A percentile compares a stretch with the other conserved stretches of the same genome.
Conservation (phyloP, 345 rosid species). For the Clausena lansium region DNA sequence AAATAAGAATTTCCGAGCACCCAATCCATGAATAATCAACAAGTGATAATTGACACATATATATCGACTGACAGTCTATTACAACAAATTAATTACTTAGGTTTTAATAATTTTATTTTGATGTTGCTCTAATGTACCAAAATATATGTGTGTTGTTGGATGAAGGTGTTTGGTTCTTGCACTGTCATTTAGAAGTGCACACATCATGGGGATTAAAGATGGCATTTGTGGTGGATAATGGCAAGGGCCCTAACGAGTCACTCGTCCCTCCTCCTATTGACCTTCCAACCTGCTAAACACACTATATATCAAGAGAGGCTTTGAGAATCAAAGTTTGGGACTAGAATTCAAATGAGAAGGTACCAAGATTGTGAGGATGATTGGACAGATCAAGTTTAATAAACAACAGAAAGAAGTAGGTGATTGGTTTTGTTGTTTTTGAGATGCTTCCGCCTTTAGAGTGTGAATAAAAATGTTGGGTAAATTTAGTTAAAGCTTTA, state of each 20-base stretch:
- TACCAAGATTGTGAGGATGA: not conserved
- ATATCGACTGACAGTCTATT: no score
- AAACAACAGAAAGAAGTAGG: not conserved
- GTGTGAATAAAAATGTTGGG: not conserved
- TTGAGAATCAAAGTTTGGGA: constrained; percentile 13
- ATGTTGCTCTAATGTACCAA: not conserved
- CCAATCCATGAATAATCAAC: no score
- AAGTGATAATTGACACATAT: not conserved
- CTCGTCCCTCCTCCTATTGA: constrained; percentile 71
- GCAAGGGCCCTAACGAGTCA: constrained; percentile 53
- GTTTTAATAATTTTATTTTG: not conserved
- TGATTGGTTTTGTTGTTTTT: not conserved
- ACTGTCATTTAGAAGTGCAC: constrained; percentile 83
- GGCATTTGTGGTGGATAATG: constrained; percentile 82
- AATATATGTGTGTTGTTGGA: not conserved
- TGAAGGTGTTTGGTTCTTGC: constrained; percentile 79
- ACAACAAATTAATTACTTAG: no score
- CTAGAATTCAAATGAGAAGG: not conserved
- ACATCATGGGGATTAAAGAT: constrained; percentile 83
- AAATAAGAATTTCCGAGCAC: not conserved
- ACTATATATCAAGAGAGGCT: not conserved
- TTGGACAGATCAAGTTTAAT: not conserved
- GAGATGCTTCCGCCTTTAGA: not conserved
- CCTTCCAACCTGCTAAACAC: constrained; percentile 59
- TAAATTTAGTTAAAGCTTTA: not conserved